Percentiles rank a stretch among this genome's conserved stretches.
Evolutionary conservation across 257 asterid species (phyloP).

Genomic region (Paraleonurus japonicus): DNA sequence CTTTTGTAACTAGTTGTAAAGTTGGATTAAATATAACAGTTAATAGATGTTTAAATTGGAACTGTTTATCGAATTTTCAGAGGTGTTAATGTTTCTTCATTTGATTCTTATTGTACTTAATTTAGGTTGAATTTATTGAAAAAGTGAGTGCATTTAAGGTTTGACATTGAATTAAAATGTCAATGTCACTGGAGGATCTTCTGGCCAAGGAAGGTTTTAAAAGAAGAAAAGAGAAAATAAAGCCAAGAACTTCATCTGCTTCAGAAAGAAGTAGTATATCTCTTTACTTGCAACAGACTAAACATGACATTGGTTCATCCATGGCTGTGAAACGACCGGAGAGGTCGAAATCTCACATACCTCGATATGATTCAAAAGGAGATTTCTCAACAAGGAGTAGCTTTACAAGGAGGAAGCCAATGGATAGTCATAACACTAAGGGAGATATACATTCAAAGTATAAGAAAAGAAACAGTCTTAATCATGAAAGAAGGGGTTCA

Average conservation of each 20-base stretch:
- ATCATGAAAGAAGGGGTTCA: slow-evolving; percentile 28
- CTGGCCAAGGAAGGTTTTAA: slow-evolving; percentile 67
- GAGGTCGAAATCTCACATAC: slow-evolving; percentile 59
- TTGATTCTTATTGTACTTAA: neutral
- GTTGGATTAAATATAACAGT: neutral
- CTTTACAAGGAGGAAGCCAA: slow-evolving; percentile 36
- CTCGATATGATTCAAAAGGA: slow-evolving; percentile 33
- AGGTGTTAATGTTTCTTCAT: neutral
- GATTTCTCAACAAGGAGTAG: slow-evolving; percentile 42
- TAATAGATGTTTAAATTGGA: neutral
- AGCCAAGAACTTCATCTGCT: slow-evolving; percentile 41
- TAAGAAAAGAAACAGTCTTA: slow-evolving; percentile 18
- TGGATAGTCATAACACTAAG: slow-evolving; percentile 24
- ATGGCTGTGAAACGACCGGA: slow-evolving; percentile 37
- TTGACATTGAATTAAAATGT: slow-evolving; percentile 32
- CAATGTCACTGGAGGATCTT: slow-evolving; percentile 78
- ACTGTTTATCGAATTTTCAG: neutral
- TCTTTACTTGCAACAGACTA: slow-evolving; percentile 22
- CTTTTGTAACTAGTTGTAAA: neutral
- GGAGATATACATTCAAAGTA: slow-evolving; percentile 18
- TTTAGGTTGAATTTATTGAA: neutral
- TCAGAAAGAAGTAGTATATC: slow-evolving; percentile 31
- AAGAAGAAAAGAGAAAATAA: slow-evolving; percentile 46
- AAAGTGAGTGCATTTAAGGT: too few species aligned
- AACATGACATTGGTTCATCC: slow-evolving; percentile 28